Evolutionary conservation across 2,329 filamentous ascomycete species (phyloP), one percentile per base, ranked within the genome.

Genomic region (Amylocarpus encephaloides): DNA sequence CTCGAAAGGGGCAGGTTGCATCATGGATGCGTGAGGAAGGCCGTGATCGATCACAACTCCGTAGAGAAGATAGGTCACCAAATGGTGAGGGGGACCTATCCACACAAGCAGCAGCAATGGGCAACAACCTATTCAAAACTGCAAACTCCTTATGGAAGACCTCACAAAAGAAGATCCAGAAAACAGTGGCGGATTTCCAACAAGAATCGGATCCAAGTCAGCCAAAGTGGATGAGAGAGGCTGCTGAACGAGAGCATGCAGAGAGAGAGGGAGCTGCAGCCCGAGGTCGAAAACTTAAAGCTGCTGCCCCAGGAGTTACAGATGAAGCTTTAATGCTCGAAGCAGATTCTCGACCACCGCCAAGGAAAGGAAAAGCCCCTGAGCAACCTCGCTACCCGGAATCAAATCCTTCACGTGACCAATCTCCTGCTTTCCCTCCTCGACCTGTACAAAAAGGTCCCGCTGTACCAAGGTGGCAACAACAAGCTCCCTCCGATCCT

Each of bases 71-170:
- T 45, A 78, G 71, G 51, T 81, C 82, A 1, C 78, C 79, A 9
- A 70, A 70, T 39, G 72, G 67, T 6, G 86, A 90, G 1, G 82
- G 76, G 47, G 92, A 96, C 60, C 76, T 95, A 49, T 75, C 88
- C 13, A 89, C 92, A 63, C 78, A 85, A 39, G 92, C 92, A 2
- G 82, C 88, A 5, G 86, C 91, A 32, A 76, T 97, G 63, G 88
- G 93, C 0, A 88, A 73, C 40, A 94, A 79, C 54, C 70, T 98
- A 11, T 83, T 97, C 67, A 98, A 98, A 67, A 93, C 91, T 2
- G 93, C 93, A 1, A 95, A 94, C 59, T 92, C 88, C 1, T 71
- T 97, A 0, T 98, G 93, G 93, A 98, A 95, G 66, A 88, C 86
- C 2, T 84, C 92, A 0, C 88, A 91, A 64, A 98, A 95, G 69